phyloP scores from a whole-genome alignment of 2,329 filamentous ascomycete genomes.

The Ascochyta rabiei region DNA sequence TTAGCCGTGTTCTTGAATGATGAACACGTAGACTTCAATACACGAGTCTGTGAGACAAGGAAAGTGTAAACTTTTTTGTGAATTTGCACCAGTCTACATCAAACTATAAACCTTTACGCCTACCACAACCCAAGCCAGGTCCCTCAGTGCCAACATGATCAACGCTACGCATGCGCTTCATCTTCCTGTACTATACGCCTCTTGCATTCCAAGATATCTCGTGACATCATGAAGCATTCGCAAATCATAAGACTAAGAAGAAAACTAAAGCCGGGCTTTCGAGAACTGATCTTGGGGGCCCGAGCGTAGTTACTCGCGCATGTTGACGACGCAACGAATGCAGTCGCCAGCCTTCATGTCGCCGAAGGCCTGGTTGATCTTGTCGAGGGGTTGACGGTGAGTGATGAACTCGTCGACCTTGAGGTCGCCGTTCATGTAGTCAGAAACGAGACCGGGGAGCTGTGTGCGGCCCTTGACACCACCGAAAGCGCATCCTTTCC shows the following conservation, averaged over 20 bases:
- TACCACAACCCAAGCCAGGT: not conserved
- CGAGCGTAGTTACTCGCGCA: conserved; percentile 49
- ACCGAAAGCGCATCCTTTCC: conserved; percentile 97
- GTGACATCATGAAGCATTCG: conserved; percentile 1
- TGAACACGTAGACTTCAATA: no score
- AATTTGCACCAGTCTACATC: not conserved
- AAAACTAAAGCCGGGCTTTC: conserved; percentile 4
- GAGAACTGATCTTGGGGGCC: conserved; percentile 12
- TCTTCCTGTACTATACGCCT: not conserved
- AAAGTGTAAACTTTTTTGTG: not conserved
- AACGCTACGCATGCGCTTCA: conserved; percentile 7
- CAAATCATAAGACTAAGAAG: not conserved
- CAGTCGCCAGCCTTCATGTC: conserved; percentile 97
- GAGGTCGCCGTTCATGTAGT: conserved; percentile 87
- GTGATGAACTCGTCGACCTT: conserved; percentile 99
- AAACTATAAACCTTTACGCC: not conserved
- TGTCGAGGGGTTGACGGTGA: conserved; percentile 79
- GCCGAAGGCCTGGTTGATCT: conserved; percentile 89
- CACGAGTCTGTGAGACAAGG: not conserved
- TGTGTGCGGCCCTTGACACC: conserved; percentile 97
- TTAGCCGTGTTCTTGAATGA: no score
- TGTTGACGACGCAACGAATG: conserved; percentile 89
- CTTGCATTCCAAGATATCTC: not conserved
- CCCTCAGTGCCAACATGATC: not conserved
- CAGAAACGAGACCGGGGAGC: conserved; percentile 81